These are phyloP conservation scores for Erodium texanum DNA, from an alignment of 441 rosid species.

Conservation along the genomic window DNA sequence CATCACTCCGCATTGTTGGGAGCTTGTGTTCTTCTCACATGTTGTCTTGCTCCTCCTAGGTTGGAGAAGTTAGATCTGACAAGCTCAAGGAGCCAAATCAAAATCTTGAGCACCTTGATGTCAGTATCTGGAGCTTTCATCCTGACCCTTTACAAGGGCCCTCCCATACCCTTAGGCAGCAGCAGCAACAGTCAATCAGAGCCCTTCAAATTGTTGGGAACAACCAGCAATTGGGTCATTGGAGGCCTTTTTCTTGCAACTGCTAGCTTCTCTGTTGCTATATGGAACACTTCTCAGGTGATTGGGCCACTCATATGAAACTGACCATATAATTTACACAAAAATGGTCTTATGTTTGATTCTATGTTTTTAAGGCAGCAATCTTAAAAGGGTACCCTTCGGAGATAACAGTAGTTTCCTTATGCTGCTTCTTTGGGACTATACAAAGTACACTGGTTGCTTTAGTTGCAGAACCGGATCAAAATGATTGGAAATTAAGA, in stretches of 20 bases:
- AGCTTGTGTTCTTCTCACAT: not conserved
- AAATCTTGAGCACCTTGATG: conserved; percentile 21
- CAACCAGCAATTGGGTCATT: conserved; percentile 39
- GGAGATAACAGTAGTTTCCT: conserved; percentile 1
- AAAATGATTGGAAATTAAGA: not conserved
- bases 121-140: conserved; percentile 39
- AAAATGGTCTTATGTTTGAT: not conserved
- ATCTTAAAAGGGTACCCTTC: conserved; percentile 56
- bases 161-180: conserved; percentile 15
- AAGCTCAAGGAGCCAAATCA: conserved; percentile 40
- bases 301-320: not conserved
- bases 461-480: not conserved
- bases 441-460: not conserved
- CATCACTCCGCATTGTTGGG: not conserved
- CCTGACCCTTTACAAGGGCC: conserved; percentile 24
- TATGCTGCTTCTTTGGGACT: conserved; percentile 3
- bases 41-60: not conserved
- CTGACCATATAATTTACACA: not conserved
- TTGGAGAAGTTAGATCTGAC: conserved; percentile 49
- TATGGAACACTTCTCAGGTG: conserved; percentile 76
- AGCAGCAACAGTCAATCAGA: conserved; percentile 4
- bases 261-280: conserved; percentile 45
- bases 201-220: conserved; percentile 6
- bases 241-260: conserved; percentile 52
- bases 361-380: conserved; percentile 32